phyloP scores from a whole-genome alignment of 805 yeast genomes.

The Blastobotrys robertii region DNA sequence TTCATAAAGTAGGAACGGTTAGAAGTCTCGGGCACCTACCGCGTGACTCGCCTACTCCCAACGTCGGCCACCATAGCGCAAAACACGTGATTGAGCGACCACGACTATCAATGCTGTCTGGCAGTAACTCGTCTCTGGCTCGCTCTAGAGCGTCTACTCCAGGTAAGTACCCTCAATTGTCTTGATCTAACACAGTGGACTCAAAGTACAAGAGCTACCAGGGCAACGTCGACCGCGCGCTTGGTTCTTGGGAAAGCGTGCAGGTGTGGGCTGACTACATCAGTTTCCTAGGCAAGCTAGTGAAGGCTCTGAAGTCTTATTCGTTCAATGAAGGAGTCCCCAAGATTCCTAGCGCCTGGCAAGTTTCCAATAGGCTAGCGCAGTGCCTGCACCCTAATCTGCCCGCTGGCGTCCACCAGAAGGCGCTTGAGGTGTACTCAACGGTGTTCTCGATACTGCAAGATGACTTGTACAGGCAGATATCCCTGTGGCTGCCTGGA shows the following conservation, averaged over 20 bases:
- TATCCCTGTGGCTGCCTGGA: conserved; percentile 86
- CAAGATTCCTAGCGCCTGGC: conserved; percentile 28
- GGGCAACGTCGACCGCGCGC: conserved; percentile 60
- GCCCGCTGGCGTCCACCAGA: conserved; percentile 95
- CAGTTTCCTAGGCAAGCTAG: conserved; percentile 70
- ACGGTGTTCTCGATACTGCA: conserved; percentile 52
- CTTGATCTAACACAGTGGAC: conserved; percentile 15
- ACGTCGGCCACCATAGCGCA: no score
- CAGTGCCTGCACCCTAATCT: conserved; percentile 70
- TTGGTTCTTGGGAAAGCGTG: conserved; percentile 66
- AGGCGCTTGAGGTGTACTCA: conserved; percentile 69
- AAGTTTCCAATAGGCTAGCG: conserved; percentile 62
- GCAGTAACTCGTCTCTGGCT: no score
- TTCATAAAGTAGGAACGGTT: no score
- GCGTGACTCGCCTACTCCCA: no score
- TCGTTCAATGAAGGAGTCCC: conserved; percentile 29
- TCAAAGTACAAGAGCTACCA: conserved; percentile 62
- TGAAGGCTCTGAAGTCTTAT: conserved; percentile 50
- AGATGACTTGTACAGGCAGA: conserved; percentile 42
- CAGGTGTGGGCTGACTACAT: conserved; percentile 99
- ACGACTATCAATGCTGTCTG: no score
- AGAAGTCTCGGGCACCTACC: no score
- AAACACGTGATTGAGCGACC: no score
- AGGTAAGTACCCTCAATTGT: no score
- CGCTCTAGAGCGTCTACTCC: no score